These are phyloP conservation scores for Cinnamomum chago DNA, from an alignment of 164 flowering plant genomes.

Conservation along the genomic window DNA sequence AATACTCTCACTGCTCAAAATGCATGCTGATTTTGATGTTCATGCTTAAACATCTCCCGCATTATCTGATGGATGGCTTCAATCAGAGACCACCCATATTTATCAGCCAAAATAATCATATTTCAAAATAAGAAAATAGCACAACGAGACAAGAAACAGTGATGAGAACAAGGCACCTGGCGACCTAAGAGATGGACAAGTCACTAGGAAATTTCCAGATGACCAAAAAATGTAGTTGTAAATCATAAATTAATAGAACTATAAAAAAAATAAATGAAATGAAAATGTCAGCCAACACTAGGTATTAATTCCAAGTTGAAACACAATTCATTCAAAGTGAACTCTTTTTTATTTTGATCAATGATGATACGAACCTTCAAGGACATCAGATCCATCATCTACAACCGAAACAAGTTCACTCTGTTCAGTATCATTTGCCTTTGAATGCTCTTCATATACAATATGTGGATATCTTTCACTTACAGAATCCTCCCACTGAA, in stretches of 20 bases:
- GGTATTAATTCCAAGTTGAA: neutral
- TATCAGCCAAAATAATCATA: too few relatives aligned
- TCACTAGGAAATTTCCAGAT: neutral
- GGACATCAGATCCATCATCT: conserved; percentile 41
- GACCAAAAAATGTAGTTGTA: neutral
- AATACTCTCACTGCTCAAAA: too few relatives aligned
- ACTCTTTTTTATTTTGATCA: neutral
- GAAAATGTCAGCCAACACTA: neutral
- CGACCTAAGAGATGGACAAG: too few relatives aligned
- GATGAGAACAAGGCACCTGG: too few relatives aligned
- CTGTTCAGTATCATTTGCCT: conserved; percentile 43
- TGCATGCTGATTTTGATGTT: too few relatives aligned
- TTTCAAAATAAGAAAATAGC: too few relatives aligned
- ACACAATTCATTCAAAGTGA: neutral
- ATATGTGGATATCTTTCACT: conserved; percentile 89
- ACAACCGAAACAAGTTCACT: conserved; percentile 24
- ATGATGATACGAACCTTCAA: conserved; percentile 64
- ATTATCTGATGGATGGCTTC: neutral
- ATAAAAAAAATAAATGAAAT: neutral
- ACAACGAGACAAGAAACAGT: too few relatives aligned
- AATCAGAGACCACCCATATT: neutral
- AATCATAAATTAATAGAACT: too few relatives aligned
- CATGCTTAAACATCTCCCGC: neutral
- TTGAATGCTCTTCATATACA: conserved; percentile 75
- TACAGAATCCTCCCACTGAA: conserved; percentile 75